Conservation (phyloP, 306 rosid species). For the Pyrus pyrifolia region DNA sequence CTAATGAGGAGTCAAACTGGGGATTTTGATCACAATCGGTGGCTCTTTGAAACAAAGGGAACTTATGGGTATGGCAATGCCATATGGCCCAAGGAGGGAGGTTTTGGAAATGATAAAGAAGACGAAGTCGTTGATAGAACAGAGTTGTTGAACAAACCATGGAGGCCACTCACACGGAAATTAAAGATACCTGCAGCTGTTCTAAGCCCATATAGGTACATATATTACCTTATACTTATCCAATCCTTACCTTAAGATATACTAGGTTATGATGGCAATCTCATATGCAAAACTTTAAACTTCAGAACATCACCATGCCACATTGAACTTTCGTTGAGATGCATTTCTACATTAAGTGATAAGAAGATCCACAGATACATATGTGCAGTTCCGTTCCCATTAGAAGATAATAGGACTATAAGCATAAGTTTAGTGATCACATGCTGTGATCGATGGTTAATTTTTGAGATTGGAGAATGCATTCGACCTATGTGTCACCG, state of each 20-base stretch:
- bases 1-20: slow-evolving; percentile 86
- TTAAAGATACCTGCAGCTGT: slow-evolving; percentile 89
- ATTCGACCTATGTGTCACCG: not conserved
- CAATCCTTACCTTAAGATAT: not conserved
- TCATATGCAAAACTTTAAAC: not conserved
- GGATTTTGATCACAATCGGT: slow-evolving; percentile 86
- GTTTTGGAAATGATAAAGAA: slow-evolving; percentile 51
- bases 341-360: not conserved
- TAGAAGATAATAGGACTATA: too few species aligned
- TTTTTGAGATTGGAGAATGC: not conserved
- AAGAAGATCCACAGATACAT: not conserved
- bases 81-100: slow-evolving; percentile 89
- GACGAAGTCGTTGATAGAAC: slow-evolving; percentile 54
- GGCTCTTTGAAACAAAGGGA: slow-evolving; percentile 93
- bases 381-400: too few species aligned
- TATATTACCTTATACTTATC: not conserved
- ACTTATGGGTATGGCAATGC: slow-evolving; percentile 98
- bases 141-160: slow-evolving; percentile 68
- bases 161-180: slow-evolving; percentile 92
- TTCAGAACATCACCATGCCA: not conserved
- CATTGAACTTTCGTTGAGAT: not conserved
- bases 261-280: not conserved
- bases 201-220: slow-evolving; percentile 85
- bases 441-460: not conserved
- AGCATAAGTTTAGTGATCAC: not conserved